Conservation (phyloP, 306 rosid species). For the Senna tora region DNA sequence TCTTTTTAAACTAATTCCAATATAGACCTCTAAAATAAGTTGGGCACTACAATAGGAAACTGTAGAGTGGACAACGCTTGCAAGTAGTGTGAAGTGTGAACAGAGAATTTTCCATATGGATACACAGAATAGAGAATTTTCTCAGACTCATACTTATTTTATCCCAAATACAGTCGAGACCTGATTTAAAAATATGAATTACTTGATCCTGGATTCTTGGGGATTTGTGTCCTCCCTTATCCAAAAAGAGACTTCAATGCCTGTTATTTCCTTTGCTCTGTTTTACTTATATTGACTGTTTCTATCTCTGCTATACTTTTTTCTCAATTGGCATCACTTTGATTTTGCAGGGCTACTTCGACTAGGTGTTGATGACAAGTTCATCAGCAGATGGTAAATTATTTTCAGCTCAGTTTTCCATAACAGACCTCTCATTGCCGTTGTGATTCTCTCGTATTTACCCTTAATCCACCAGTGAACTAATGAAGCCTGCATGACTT, state of each 20-base stretch:
- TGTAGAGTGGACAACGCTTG: background rate
- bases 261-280: background rate
- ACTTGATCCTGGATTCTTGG: background rate
- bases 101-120: too few species aligned
- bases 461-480: background rate
- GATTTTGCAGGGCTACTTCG: conserved; percentile 59
- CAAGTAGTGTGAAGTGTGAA: background rate
- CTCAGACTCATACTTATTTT: too few species aligned
- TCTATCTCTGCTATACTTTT: background rate
- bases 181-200: background rate
- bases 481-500: conserved; percentile 7
- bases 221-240: background rate
- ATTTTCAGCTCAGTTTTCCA: conserved; percentile 32
- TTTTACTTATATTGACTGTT: background rate
- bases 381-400: conserved; percentile 20
- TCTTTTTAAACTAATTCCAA: background rate
- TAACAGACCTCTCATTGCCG: conserved; percentile 25
- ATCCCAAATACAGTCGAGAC: conserved; percentile 3
- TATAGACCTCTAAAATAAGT: background rate
- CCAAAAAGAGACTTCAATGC: conserved; percentile 5
- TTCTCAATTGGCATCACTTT: conserved; percentile 31
- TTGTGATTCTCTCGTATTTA: background rate
- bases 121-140: too few species aligned
- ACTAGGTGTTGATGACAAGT: conserved; percentile 50
- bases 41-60: background rate